Base-by-base conservation (phyloP, 164 flowering plant genomes). In the Chloranthus sessilifolius region DNA sequence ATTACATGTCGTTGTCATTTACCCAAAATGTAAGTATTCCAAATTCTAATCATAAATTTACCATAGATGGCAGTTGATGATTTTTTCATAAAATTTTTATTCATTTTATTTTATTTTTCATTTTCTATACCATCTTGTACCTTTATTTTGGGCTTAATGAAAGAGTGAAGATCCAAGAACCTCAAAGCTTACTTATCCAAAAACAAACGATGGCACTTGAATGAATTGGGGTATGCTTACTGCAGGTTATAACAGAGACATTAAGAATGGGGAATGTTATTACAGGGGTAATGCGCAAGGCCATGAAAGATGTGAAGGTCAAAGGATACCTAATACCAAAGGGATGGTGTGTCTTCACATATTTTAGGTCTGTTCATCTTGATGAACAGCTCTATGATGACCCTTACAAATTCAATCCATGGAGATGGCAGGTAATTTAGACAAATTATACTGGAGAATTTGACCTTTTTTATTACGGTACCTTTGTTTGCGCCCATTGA, bases 381-480 rank as follows among this genome's bases (percentile, higher is more conserved):
- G 96, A 88, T 61, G 82, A 79, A 9, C 58, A 34, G 23, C 65
- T 61, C 40, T 84, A 83, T 61, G 89, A 86, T 19, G 54, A 52
- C 51, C 84, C 99, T 44, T 68, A 84, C 59, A 54, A 74, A 24
- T 92, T 88, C 71, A 73, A 84, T 62, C 99, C 99, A 38, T 92
- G 95, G 99, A 80, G 96, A 50, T 92, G 99, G 99, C 85, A 77
- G 60, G 99, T 92, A 79, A 72, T 81, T 12, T 31, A n/a, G n/a
- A n/a, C n/a, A n/a, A n/a, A n/a, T n/a, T n/a, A n/a, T n/a, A n/a
- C n/a, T n/a, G n/a, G n/a, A n/a, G n/a, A n/a, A n/a, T n/a, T n/a
- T n/a, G n/a, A n/a, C n/a, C n/a, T n/a, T n/a, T n/a, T n/a, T n/a
- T n/a, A n/a, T n/a, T n/a, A n/a, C n/a, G n/a, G n/a, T n/a, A n/a